phyloP scores from a whole-genome alignment of 768 basidiomycete species.

The Tulasnella sp. region DNA sequence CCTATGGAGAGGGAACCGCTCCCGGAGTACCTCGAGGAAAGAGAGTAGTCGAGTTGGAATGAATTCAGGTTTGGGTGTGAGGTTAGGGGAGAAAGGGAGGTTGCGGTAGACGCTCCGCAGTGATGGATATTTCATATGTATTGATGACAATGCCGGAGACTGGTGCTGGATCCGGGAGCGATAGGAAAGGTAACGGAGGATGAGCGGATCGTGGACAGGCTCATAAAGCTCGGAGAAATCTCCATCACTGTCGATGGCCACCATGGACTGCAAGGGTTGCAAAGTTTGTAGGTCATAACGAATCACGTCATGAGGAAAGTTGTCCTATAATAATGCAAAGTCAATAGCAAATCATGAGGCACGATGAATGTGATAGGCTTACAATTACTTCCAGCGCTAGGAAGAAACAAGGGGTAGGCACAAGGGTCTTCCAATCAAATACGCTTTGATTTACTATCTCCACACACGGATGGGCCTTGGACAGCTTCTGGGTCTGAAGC shows the following conservation, averaged over 20 bases:
- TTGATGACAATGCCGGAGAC: constrained; percentile 38
- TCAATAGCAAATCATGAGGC: neutral
- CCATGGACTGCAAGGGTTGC: constrained; percentile 69
- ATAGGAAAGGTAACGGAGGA: constrained; percentile 60
- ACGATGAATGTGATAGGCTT: constrained; percentile 26
- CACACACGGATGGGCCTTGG: constrained; percentile 49
- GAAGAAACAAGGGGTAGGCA: constrained; percentile 80
- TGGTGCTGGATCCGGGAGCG: constrained; percentile 46
- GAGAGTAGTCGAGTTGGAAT: constrained; percentile 82
- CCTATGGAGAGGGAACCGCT: constrained; percentile 83
- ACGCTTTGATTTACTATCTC: constrained; percentile 63
- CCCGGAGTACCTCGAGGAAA: constrained; percentile 69
- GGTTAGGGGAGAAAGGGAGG: constrained; percentile 83
- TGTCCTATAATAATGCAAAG: constrained; percentile 46
- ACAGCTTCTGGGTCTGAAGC: constrained; percentile 56
- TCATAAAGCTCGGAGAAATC: constrained; percentile 78
- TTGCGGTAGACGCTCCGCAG: constrained; percentile 52
- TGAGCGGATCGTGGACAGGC: constrained; percentile 71
- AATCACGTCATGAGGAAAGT: constrained; percentile 91
- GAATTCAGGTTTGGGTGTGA: constrained; percentile 67
- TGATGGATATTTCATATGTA: constrained; percentile 39
- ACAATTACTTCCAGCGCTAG: constrained; percentile 92
- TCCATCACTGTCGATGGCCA: constrained; percentile 63
- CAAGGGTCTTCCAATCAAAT: constrained; percentile 67
- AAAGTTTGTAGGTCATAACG: constrained; percentile 75